Percentiles rank a stretch among this genome's conserved stretches.
phyloP scores from a whole-genome alignment of 148 eudicot species.

The Euryodendron excelsum region DNA sequence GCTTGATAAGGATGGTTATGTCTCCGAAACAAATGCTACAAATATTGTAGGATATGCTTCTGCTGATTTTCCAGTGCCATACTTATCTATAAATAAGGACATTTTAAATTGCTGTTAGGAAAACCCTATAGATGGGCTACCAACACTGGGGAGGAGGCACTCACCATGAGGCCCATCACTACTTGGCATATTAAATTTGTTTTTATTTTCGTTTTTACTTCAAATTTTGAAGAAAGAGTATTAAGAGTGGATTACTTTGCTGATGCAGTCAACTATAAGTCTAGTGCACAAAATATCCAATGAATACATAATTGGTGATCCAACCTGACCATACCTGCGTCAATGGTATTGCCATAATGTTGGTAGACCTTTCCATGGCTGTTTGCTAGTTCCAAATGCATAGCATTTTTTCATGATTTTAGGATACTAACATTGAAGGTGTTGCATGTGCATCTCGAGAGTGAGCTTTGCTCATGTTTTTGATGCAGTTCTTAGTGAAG shows the following conservation, averaged over 20 bases:
- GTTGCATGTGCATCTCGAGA: background rate
- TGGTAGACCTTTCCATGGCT: background rate
- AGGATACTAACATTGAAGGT: background rate
- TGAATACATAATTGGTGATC: background rate
- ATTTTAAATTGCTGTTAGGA: background rate
- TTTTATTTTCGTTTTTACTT: background rate
- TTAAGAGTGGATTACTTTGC: background rate
- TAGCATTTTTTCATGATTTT: background rate
- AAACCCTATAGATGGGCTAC: background rate
- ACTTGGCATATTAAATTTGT: background rate
- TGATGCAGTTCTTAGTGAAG: slow-evolving; percentile 90
- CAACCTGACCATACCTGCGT: background rate
- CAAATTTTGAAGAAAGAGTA: background rate
- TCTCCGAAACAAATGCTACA: slow-evolving; percentile 97
- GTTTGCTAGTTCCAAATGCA: background rate
- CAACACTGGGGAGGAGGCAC: background rate
- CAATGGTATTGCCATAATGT: background rate
- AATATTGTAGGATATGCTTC: slow-evolving; percentile 60
- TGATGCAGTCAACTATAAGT: background rate
- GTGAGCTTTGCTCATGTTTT: background rate
- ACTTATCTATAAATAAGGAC: background rate
- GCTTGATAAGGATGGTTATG: slow-evolving; percentile 97
- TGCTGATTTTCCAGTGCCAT: slow-evolving; percentile 7
- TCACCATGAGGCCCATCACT: background rate
- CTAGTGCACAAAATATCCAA: background rate